phyloP scores from a whole-genome alignment of 1,139 yeast genomes.

The Zygoascus hellenicus region DNA sequence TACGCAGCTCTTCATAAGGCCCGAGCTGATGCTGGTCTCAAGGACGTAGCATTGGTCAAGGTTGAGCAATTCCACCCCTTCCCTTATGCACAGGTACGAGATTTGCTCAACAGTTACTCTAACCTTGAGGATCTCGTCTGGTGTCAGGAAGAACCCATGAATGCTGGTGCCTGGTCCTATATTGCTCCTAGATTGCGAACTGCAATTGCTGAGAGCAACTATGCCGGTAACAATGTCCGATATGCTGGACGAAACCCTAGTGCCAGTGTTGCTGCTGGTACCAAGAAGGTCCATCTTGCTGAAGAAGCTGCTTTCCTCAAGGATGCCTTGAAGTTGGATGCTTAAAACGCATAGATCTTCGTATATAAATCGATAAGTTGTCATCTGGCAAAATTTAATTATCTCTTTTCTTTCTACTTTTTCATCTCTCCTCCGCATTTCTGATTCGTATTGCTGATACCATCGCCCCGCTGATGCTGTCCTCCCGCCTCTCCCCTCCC shows the following conservation, averaged over 20 bases:
- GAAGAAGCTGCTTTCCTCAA: constrained; percentile 86
- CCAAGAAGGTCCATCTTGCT: constrained; percentile 77
- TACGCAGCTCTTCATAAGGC: constrained; percentile 86
- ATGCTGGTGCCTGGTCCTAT: constrained; percentile 86
- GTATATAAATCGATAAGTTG: neutral
- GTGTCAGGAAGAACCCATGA: constrained; percentile 99
- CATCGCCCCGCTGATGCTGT: too few species aligned
- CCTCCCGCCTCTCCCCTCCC: too few species aligned
- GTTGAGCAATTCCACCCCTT: constrained; percentile 97
- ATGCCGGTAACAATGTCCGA: constrained; percentile 55
- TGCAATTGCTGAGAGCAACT: constrained; percentile 65
- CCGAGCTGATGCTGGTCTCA: constrained; percentile 70
- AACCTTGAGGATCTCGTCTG: constrained; percentile 83
- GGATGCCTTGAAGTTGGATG: constrained; percentile 51
- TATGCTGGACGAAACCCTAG: constrained; percentile 98
- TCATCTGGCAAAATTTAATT: neutral
- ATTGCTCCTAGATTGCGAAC: constrained; percentile 79
- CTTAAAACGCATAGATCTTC: neutral
- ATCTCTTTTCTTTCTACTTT: neutral
- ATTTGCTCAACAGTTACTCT: constrained; percentile 73
- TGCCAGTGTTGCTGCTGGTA: constrained; percentile 98
- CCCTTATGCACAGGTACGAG: constrained; percentile 95
- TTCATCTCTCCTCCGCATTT: too few species aligned
- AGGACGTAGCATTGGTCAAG: constrained; percentile 80
- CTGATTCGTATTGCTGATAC: too few species aligned